These are phyloP conservation scores for Noccaea bulbosa DNA, from an alignment of 345 rosid species.

Conservation along the genomic window DNA sequence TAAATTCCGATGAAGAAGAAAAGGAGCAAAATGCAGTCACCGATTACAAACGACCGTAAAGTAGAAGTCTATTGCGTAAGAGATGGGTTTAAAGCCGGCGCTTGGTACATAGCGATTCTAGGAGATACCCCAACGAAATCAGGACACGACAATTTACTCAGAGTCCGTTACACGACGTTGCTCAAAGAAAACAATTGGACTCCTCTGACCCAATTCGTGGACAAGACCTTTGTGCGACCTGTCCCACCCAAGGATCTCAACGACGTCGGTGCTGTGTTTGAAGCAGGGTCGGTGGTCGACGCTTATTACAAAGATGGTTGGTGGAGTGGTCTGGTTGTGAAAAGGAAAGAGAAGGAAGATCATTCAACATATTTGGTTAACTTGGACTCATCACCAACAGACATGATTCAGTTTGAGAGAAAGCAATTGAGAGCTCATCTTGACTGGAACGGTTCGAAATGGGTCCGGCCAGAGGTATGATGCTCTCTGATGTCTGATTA, in stretches of 20 bases:
- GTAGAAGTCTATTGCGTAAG: background rate
- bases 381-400: constrained; percentile 56
- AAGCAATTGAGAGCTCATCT: constrained; percentile 57
- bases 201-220: constrained; percentile 51
- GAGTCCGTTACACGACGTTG: constrained; percentile 51
- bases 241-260: constrained; percentile 45
- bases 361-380: constrained; percentile 46
- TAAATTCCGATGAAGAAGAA: too few relatives aligned
- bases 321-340: constrained; percentile 63
- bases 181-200: constrained; percentile 44
- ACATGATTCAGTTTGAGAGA: constrained; percentile 49
- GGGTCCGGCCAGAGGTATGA: constrained; percentile 53
- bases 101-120: constrained; percentile 2
- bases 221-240: constrained; percentile 54
- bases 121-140: too few relatives aligned
- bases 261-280: constrained; percentile 19
- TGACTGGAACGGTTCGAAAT: constrained; percentile 55
- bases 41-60: background rate
- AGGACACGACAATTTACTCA: background rate
- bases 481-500: background rate
- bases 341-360: constrained; percentile 37
- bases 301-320: constrained; percentile 51
- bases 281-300: constrained; percentile 47
- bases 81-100: background rate
- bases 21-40: background rate